phyloP scores from a whole-genome alignment of 108 stramenopile genomes.

The Conticribra weissflogii region DNA sequence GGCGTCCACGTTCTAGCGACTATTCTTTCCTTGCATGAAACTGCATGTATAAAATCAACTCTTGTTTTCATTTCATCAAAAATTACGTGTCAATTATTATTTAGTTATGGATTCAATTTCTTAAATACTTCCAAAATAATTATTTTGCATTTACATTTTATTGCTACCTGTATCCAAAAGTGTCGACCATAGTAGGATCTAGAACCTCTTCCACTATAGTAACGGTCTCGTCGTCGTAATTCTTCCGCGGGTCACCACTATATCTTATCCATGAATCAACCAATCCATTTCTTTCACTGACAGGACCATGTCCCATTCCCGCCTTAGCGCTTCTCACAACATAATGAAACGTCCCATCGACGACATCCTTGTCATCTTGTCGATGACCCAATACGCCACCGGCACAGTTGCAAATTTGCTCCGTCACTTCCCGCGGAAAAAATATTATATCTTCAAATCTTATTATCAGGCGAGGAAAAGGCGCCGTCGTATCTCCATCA shows the following conservation, averaged over 20 bases:
- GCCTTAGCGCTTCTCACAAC: constrained; percentile 77
- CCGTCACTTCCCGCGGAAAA: constrained; percentile 53
- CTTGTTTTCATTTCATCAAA: too few species aligned
- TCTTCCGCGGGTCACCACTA: constrained; percentile 28
- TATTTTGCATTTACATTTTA: too few species aligned
- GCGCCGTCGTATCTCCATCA: constrained; percentile 12
- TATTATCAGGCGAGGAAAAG: constrained; percentile 66
- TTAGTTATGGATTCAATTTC: too few species aligned
- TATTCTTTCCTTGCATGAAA: too few species aligned
- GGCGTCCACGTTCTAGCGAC: too few species aligned
- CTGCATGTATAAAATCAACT: too few species aligned
- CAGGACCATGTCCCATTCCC: constrained; percentile 70
- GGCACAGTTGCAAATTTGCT: constrained; percentile 73
- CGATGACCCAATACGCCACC: constrained; percentile 64
- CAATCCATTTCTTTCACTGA: constrained; percentile 61
- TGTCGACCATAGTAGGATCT: constrained; percentile 50
- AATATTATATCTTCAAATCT: constrained; percentile 74
- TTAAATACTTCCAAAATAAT: too few species aligned
- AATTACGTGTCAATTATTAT: too few species aligned
- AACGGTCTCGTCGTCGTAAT: constrained; percentile 40
- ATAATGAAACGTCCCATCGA: constrained; percentile 51
- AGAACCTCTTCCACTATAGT: constrained; percentile 43
- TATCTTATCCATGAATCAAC: constrained; percentile 75
- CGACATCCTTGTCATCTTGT: constrained; percentile 52
- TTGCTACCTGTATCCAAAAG: constrained; percentile 54